Evolutionary conservation across 805 yeast species (phyloP), one percentile per base, ranked within the genome.

Genomic region (Zygoascus flipseniorum): DNA sequence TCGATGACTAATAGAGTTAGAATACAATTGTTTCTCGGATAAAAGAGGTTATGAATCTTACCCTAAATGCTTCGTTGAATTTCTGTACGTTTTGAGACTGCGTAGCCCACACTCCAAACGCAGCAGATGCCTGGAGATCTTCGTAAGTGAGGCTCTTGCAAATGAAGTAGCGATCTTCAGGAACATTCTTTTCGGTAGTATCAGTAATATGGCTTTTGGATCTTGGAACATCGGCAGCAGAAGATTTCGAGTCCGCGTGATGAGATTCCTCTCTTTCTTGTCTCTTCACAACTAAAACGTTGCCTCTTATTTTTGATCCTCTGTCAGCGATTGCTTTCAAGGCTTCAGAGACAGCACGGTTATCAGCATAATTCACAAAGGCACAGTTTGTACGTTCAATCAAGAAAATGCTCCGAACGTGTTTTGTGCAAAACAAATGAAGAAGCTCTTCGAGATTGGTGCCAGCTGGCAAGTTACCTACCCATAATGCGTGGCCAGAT

Each of bases 401-500:
- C 52, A 72, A 55, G 51, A 70, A 71, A 43, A 72, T 66, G 47
- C 71, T 66, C 48, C 65, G 69, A 41, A 72, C 63, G 10, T 65
- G 65, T 9, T 66, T 63, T 23, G 69, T 62, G 1, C 72, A 75
- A 54, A 72, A 72, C 44, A 72, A 58, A 43, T 55, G 58, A 42
- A 72, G 61, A 41, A 73, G 59, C 54, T 70, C 72, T 13, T 57
- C 54, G 26, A 73, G 63, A 8, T 68, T 61, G n/a, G 73, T 63
- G 37, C 57, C 59, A 10, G 63, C 59, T 11, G 76, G 72, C 11
- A 72, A 57, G 52, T 72, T 72, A 6, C 76, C 76, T 9, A 70
- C 84, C 68, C 82, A 80, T 51, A 73, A 76, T 1, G 77, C 73
- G 51, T 60, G 68, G 11, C 67, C 70, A n/a, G 68, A 57, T 39